Conservation (phyloP, 2,329 filamentous ascomycete genomes). For the Xylaria sp. region DNA sequence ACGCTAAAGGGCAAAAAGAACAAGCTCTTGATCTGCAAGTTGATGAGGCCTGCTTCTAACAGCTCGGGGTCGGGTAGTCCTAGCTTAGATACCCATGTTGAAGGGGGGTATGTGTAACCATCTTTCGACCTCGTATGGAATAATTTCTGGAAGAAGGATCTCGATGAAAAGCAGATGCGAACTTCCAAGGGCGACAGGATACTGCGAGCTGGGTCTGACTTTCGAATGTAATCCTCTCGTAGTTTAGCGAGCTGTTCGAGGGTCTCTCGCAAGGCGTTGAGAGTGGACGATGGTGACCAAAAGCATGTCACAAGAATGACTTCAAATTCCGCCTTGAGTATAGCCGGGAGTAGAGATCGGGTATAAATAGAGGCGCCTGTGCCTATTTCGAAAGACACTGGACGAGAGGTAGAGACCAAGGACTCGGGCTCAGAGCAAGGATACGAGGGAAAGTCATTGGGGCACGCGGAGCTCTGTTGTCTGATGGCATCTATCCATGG, state of each 20-base stretch:
- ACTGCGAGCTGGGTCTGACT: constrained; percentile 32
- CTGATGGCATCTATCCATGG: constrained; percentile 41
- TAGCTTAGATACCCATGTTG: constrained; percentile 68
- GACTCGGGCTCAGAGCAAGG: constrained; percentile 55
- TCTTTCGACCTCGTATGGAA: constrained; percentile 72
- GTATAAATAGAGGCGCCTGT: constrained; percentile 68
- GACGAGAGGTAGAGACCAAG: constrained; percentile 61
- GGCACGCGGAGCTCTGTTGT: constrained; percentile 37
- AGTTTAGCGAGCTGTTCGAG: constrained; percentile 67
- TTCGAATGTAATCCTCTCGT: constrained; percentile 53
- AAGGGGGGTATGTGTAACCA: constrained; percentile 70
- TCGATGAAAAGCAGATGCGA: constrained; percentile 80
- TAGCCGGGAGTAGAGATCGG: constrained; percentile 66
- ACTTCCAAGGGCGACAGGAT: constrained; percentile 61
- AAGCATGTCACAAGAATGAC: constrained; percentile 85
- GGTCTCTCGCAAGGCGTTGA: constrained; percentile 65
- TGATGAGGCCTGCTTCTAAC: constrained; percentile 67
- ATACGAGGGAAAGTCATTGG: constrained; percentile 59
- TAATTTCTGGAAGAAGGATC: constrained; percentile 77
- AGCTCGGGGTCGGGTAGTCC: constrained; percentile 68
- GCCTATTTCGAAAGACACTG: constrained; percentile 63
- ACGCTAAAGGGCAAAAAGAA: constrained; percentile 85
- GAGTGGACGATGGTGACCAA: constrained; percentile 75
- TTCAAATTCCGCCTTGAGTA: constrained; percentile 69
- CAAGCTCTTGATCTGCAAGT: constrained; percentile 77